A percentile compares a stretch with the other conserved stretches of the same genome.
phyloP scores from a whole-genome alignment of 2,329 filamentous ascomycete species.

The Cercospora janseana region DNA sequence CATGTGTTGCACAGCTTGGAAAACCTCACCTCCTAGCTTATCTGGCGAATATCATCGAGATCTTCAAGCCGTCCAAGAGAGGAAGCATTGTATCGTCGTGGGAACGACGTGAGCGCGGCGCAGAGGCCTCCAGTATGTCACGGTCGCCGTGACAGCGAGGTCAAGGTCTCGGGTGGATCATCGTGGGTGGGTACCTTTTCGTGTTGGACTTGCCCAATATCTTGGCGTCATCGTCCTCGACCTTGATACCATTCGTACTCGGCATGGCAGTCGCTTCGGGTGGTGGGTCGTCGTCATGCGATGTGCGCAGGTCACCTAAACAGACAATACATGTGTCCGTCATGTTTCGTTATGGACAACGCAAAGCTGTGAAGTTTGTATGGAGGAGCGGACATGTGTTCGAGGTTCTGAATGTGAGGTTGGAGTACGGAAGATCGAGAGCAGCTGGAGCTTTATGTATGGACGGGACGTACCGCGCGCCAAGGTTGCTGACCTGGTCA shows the following conservation, averaged over 20 bases:
- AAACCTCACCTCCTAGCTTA: constrained; percentile 43
- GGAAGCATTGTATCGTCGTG: constrained; percentile 35
- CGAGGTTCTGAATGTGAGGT: constrained; percentile 15
- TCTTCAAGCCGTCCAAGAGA: constrained; percentile 43
- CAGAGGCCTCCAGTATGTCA: constrained; percentile 34
- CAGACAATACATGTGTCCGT: constrained; percentile 70
- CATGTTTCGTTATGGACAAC: constrained; percentile 44
- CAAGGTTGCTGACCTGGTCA: constrained; percentile 1
- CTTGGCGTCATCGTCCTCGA: constrained; percentile 30
- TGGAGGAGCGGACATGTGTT: constrained; percentile 22
- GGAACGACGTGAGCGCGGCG: constrained; percentile 25
- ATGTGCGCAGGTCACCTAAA: constrained; percentile 65
- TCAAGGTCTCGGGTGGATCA: constrained; percentile 24
- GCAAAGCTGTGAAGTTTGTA: constrained; percentile 14
- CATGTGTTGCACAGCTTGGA: constrained; percentile 31
- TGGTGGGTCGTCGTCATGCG: constrained; percentile 52
- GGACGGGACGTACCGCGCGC: not conserved
- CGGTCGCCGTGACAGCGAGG: constrained; percentile 26
- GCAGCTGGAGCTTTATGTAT: constrained; percentile 8
- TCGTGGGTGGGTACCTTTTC: constrained; percentile 37
- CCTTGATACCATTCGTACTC: constrained; percentile 26
- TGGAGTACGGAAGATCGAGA: constrained; percentile 17
- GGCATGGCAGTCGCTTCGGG: constrained; percentile 32
- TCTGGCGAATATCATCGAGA: constrained; percentile 39
- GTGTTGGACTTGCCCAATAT: constrained; percentile 25